Conservation (phyloP, 495 filamentous ascomycete species). For the Neurospora sp. region DNA sequence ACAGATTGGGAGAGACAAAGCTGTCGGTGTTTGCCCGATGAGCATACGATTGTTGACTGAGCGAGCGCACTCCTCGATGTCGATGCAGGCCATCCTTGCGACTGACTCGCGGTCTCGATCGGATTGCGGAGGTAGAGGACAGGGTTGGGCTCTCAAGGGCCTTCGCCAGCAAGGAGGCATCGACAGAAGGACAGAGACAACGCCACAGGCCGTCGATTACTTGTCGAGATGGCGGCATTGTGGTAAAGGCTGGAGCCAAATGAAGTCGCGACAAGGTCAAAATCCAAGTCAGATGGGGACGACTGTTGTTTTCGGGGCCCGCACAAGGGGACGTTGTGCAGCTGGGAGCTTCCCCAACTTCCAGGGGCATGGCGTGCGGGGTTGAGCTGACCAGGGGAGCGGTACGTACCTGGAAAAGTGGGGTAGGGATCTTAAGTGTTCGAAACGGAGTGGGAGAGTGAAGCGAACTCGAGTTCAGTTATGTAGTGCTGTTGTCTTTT, state of each 20-base stretch:
- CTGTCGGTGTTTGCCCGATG: not conserved
- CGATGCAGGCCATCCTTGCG: not conserved
- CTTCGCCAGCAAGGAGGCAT: constrained; percentile 20
- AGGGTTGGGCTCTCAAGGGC: constrained; percentile 3
- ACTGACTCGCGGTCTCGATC: not conserved
- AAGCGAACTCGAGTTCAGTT: not conserved
- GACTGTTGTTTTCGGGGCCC: not conserved
- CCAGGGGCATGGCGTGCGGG: not conserved
- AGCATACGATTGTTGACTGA: not conserved
- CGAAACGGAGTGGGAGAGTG: not conserved
- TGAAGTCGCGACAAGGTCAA: not conserved
- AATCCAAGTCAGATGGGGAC: not conserved
- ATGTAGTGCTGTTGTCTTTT: not conserved
- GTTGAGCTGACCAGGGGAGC: not conserved
- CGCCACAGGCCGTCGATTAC: constrained; percentile 56
- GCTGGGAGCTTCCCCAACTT: not conserved
- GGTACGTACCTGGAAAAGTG: not conserved
- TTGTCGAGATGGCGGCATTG: constrained; percentile 29
- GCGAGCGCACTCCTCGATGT: not conserved
- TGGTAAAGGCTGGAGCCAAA: not conserved
- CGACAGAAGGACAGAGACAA: constrained; percentile 54
- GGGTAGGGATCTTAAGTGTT: not conserved
- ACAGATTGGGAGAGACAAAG: not conserved
- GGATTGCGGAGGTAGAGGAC: not conserved
- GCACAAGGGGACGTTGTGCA: not conserved